Evolutionary conservation across 1,139 yeast genomes (phyloP).

Genomic region (Candida freyschussii): DNA sequence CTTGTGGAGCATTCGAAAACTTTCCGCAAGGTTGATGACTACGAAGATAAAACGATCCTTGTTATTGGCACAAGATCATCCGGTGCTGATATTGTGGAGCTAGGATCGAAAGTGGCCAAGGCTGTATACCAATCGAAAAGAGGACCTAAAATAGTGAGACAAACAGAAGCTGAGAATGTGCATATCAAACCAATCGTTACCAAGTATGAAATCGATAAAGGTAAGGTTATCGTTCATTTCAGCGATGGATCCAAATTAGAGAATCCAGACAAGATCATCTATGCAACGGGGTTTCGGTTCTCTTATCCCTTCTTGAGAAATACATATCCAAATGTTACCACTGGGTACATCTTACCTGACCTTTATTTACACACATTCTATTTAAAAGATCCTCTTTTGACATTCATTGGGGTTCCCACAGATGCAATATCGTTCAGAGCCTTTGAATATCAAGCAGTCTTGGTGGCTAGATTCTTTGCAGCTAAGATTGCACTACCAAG

Average conservation of each 20-base stretch:
- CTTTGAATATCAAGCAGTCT: slow-evolving; percentile 40
- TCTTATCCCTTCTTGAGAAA: slow-evolving; percentile 39
- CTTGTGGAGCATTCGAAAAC: slow-evolving; percentile 38
- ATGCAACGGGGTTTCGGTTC: slow-evolving; percentile 43
- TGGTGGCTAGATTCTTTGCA: slow-evolving; percentile 32
- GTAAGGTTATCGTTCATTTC: slow-evolving; percentile 28
- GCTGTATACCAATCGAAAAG: slow-evolving; percentile 25
- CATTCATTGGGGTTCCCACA: slow-evolving; percentile 39
- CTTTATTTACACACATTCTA: slow-evolving; percentile 39
- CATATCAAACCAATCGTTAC: slow-evolving; percentile 19
- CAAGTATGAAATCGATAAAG: slow-evolving; percentile 13
- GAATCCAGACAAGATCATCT: slow-evolving; percentile 33
- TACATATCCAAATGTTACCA: slow-evolving; percentile 27
- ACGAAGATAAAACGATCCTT: slow-evolving; percentile 32
- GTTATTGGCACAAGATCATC: slow-evolving; percentile 44
- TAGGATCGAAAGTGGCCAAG: slow-evolving; percentile 20
- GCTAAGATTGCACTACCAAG: slow-evolving; percentile 31
- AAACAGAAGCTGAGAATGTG: slow-evolving; percentile 8
- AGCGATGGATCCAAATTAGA: slow-evolving; percentile 23
- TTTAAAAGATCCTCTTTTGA: slow-evolving; percentile 34
- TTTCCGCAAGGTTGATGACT: slow-evolving; percentile 30
- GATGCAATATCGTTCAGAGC: slow-evolving; percentile 36
- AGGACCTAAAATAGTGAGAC: slow-evolving; percentile 10
- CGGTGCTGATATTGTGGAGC: slow-evolving; percentile 37
- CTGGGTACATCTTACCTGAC: slow-evolving; percentile 28